Conservation (phyloP, 345 rosid species). For the Stellera chamaejasme region DNA sequence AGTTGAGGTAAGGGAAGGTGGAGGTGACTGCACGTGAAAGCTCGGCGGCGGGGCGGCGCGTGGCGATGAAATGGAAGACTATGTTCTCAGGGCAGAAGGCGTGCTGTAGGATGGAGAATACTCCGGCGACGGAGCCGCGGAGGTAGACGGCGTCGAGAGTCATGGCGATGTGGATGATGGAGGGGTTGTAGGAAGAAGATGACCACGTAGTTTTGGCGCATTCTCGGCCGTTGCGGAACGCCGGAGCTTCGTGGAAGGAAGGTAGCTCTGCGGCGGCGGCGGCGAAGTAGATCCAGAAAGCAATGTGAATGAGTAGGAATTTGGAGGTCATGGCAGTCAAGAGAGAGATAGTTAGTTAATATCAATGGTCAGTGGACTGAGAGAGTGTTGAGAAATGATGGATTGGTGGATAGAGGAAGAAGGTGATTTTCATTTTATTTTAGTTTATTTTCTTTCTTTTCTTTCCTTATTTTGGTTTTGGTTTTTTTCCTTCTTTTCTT, state of each 20-base stretch:
- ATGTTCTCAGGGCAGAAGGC: constrained; percentile 78
- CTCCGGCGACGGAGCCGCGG: constrained; percentile 86
- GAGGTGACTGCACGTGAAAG: constrained; percentile 51
- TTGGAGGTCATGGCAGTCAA: constrained; percentile 3
- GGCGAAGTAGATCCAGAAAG: constrained; percentile 12
- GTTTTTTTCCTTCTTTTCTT: too few species aligned
- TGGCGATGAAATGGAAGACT: constrained; percentile 75
- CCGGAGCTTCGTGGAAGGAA: constrained; percentile 55
- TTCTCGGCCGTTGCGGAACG: constrained; percentile 62
- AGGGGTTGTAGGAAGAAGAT: constrained; percentile 20
- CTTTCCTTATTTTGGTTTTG: not conserved
- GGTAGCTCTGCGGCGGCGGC: constrained; percentile 25
- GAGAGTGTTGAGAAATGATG: not conserved
- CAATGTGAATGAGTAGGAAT: not conserved
- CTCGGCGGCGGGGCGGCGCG: constrained; percentile 35
- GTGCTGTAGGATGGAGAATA: constrained; percentile 78
- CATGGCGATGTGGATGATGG: constrained; percentile 68
- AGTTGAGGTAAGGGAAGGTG: constrained; percentile 67
- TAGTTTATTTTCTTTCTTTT: too few species aligned
- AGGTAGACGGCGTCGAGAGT: constrained; percentile 80
- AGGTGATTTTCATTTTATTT: not conserved
- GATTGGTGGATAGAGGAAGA: not conserved
- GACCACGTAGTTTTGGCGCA: constrained; percentile 37
- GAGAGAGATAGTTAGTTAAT: not conserved
- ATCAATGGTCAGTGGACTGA: not conserved